Evolutionary conservation across 495 filamentous ascomycete genomes (phyloP).

Genomic region (Trichocladium uniseriatum): DNA sequence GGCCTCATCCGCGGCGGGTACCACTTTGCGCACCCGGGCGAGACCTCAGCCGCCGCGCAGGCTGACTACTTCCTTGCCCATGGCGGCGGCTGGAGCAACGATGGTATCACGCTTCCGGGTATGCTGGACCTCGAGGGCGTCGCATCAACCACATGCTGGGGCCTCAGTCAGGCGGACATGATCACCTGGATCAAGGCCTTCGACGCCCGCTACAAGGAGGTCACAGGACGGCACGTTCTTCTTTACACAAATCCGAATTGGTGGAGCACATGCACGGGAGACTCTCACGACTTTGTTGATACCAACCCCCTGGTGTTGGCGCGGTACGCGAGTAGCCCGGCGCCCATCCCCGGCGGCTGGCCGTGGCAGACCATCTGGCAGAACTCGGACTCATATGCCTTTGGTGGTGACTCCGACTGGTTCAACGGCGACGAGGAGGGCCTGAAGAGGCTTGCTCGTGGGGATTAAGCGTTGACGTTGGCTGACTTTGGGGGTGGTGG

Average conservation of each 20-base stretch:
- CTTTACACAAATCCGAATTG: no score
- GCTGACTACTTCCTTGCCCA: conserved; percentile 51
- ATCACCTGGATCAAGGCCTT: conserved; percentile 54
- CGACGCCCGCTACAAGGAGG: conserved; percentile 44
- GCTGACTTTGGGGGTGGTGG: no score
- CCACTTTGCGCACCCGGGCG: conserved; percentile 52
- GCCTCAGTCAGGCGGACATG: conserved; percentile 44
- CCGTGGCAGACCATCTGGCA: conserved; percentile 54
- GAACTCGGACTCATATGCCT: conserved; percentile 37
- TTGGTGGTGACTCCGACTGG: conserved; percentile 44
- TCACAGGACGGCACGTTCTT: conserved; percentile 44
- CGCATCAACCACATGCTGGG: conserved; percentile 42
- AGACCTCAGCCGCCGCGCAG: conserved; percentile 42
- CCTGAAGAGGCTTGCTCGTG: not conserved
- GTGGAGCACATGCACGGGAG: conserved; percentile 38
- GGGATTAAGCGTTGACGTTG: no score
- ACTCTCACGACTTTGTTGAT: conserved; percentile 40
- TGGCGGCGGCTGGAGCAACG: conserved; percentile 53
- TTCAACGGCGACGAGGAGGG: conserved; percentile 37
- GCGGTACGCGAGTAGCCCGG: conserved; percentile 38
- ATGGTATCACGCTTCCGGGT: conserved; percentile 55
- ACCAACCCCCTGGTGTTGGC: conserved; percentile 52
- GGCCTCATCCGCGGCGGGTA: conserved; percentile 54
- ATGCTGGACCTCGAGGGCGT: conserved; percentile 57
- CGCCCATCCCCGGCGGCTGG: conserved; percentile 52